A percentile compares a stretch with the other conserved stretches of the same genome.
Conservation (phyloP, 202 grass and related monocot genomes). For the Zizania palustris region DNA sequence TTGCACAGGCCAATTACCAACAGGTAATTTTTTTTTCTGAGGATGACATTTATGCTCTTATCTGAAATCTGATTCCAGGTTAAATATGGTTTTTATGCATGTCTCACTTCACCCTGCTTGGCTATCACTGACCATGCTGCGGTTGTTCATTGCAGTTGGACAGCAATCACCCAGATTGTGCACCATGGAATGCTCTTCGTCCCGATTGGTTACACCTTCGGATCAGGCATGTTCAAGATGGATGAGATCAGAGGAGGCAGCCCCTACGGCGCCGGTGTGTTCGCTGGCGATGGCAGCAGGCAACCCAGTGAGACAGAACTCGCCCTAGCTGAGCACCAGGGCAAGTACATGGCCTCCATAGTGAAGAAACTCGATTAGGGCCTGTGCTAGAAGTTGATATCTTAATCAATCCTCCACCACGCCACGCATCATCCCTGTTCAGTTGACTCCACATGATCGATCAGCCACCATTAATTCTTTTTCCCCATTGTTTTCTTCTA, state of each 20-base stretch:
- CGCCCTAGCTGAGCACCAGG: constrained; percentile 87
- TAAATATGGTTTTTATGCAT: no score
- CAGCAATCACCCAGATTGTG: constrained; percentile 90
- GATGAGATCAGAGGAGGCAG: constrained; percentile 92
- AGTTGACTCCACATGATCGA: constrained; percentile 7
- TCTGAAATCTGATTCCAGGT: no score
- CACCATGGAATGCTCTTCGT: constrained; percentile 99
- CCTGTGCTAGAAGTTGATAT: constrained; percentile 18
- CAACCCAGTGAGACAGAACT: constrained; percentile 83
- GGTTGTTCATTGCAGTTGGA: constrained; percentile 67
- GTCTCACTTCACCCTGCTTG: no score
- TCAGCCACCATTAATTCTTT: constrained; percentile 25
- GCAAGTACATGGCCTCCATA: constrained; percentile 93
- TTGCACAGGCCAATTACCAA: background rate
- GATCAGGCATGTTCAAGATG: constrained; percentile 88
- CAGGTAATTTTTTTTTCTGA: no score
- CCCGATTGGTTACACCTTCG: constrained; percentile 96
- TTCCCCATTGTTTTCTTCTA: constrained; percentile 23
- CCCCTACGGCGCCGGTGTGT: constrained; percentile 95
- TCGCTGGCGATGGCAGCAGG: constrained; percentile 84
- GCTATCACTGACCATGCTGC: constrained; percentile 29
- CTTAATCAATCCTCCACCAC: background rate
- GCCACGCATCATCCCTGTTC: no score
- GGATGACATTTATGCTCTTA: no score
- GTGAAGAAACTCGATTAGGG: constrained; percentile 65